A percentile compares a stretch with the other conserved stretches of the same genome.
Evolutionary conservation across 2,329 filamentous ascomycete species (phyloP).

Genomic region (Paecilomyces fulvus): DNA sequence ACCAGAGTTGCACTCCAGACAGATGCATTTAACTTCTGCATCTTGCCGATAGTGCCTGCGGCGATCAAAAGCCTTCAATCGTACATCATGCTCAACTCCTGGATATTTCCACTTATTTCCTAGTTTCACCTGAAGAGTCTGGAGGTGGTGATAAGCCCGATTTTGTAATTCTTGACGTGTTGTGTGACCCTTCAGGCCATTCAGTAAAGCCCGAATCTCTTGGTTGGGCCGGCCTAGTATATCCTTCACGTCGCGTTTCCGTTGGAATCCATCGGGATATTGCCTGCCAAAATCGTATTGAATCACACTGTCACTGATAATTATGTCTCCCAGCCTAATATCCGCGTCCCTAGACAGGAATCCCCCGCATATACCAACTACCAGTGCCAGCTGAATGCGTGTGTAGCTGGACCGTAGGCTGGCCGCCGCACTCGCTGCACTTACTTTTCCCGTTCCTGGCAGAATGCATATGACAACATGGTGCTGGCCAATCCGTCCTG

Average conservation of each 20-base stretch:
- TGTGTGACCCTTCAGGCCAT: too few species aligned
- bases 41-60: too few species aligned
- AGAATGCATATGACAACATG: slow-evolving; percentile 5
- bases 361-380: slow-evolving; percentile 7
- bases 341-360: too few species aligned
- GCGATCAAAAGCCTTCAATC: too few species aligned
- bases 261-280: slow-evolving; percentile 13
- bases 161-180: too few species aligned
- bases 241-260: slow-evolving; percentile 11
- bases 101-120: too few species aligned
- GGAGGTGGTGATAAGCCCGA: too few species aligned
- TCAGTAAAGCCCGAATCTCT: slow-evolving; percentile 14
- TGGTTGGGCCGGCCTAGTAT: slow-evolving; percentile 9
- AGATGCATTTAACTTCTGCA: too few species aligned
- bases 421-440: slow-evolving; percentile 8
- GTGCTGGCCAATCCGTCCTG: slow-evolving; percentile 3
- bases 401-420: slow-evolving; percentile 8
- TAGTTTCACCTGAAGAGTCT: too few species aligned
- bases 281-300: slow-evolving; percentile 20
- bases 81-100: too few species aligned
- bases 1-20: too few species aligned
- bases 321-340: too few species aligned
- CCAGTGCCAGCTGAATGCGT: slow-evolving; percentile 9
- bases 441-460: slow-evolving; percentile 6
- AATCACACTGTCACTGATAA: slow-evolving; percentile 18